These are phyloP conservation scores for Trichoderma asperelloides DNA, from an alignment of 495 filamentous ascomycete genomes.

Conservation along the genomic window DNA sequence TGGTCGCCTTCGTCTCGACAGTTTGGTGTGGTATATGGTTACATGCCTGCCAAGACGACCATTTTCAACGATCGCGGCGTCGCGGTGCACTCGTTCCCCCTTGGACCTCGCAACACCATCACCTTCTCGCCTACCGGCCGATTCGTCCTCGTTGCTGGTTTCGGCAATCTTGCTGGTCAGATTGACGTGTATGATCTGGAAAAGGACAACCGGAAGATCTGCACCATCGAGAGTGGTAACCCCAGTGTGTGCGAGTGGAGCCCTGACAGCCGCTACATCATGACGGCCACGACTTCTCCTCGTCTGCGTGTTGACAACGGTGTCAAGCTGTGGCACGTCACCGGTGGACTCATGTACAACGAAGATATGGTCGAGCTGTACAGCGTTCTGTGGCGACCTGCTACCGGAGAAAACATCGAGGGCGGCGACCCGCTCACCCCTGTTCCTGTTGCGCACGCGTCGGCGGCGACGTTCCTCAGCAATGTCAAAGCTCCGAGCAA, in stretches of 20 bases:
- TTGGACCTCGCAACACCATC: constrained; percentile 88
- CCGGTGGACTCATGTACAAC: constrained; percentile 85
- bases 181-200: constrained; percentile 96
- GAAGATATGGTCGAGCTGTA: constrained; percentile 92
- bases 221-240: constrained; percentile 92
- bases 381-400: constrained; percentile 83
- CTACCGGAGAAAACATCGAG: constrained; percentile 49
- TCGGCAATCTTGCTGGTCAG: constrained; percentile 93
- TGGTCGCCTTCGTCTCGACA: constrained; percentile 96
- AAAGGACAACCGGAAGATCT: constrained; percentile 81
- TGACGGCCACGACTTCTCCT: constrained; percentile 94
- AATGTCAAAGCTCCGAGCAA: constrained; percentile 89
- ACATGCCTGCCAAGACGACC: constrained; percentile 95
- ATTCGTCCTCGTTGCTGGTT: constrained; percentile 88
- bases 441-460: constrained; percentile 72
- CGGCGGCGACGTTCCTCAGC: constrained; percentile 72
- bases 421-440: constrained; percentile 66
- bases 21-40: constrained; percentile 95
- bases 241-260: constrained; percentile 94
- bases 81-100: constrained; percentile 68
- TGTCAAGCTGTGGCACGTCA: constrained; percentile 88
- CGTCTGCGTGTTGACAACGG: constrained; percentile 94
- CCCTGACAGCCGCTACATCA: constrained; percentile 86
- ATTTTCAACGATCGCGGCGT: constrained; percentile 87
- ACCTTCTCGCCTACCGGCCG: constrained; percentile 89